These are phyloP conservation scores for Tephrocybe sp. DNA, from an alignment of 768 basidiomycete species.

Conservation along the genomic window DNA sequence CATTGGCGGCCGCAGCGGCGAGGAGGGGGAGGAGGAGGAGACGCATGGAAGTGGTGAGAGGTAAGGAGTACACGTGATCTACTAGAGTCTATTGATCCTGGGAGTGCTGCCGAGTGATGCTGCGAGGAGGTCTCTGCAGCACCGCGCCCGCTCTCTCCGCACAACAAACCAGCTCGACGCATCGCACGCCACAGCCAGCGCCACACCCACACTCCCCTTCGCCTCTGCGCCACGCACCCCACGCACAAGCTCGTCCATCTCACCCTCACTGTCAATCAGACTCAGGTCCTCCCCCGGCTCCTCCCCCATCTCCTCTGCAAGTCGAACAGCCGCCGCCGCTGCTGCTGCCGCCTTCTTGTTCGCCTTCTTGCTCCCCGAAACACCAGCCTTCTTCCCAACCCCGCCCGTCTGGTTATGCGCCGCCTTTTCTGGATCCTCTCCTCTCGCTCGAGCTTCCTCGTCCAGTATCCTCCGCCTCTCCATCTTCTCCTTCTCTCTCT, in stretches of 20 bases:
- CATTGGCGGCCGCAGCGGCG: conserved; percentile 47
- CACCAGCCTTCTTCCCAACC: background rate
- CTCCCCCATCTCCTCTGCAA: conserved; percentile 49
- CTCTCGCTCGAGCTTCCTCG: conserved; percentile 63
- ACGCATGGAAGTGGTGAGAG: background rate
- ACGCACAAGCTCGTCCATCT: conserved; percentile 71
- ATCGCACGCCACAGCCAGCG: conserved; percentile 71
- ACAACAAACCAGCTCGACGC: conserved; percentile 81
- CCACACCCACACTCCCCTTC: conserved; percentile 58
- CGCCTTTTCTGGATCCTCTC: conserved; percentile 46
- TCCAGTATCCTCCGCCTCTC: conserved; percentile 77
- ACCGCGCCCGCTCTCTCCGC: conserved; percentile 62
- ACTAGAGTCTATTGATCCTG: too few relatives aligned
- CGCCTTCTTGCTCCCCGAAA: background rate
- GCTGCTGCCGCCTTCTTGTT: conserved; percentile 45
- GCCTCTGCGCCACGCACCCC: conserved; percentile 56
- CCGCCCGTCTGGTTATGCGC: conserved; percentile 2
- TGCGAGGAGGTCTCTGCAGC: conserved; percentile 61
- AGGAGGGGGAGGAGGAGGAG: conserved; percentile 1
- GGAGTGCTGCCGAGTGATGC: too few relatives aligned
- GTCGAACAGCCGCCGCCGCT: conserved; percentile 47
- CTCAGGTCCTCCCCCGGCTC: conserved; percentile 70
- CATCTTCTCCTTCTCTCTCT: conserved; percentile 74
- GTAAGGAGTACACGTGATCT: background rate
- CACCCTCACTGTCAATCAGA: conserved; percentile 81